phyloP scores from a whole-genome alignment of 2,329 filamentous ascomycete species.

The Pseudopithomyces chartarum region DNA sequence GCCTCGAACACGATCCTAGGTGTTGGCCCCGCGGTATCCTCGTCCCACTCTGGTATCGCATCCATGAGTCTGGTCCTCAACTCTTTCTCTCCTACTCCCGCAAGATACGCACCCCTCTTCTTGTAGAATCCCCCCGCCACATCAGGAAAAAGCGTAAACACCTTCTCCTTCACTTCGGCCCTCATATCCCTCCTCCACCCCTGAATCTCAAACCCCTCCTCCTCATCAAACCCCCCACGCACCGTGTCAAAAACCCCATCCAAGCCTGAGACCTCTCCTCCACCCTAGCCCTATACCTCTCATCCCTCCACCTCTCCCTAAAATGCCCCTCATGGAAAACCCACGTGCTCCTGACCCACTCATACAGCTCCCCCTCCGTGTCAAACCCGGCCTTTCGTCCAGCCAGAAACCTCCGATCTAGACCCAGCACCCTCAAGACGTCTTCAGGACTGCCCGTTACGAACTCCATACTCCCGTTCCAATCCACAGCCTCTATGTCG shows the following conservation, averaged over 20 bases:
- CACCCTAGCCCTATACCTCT: conserved; percentile 20
- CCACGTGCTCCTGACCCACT: conserved; percentile 24
- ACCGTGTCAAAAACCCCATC: conserved; percentile 27
- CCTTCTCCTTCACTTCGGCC: conserved; percentile 19
- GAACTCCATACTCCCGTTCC: conserved; percentile 26
- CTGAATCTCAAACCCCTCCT: conserved; percentile 7
- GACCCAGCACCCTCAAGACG: conserved; percentile 21
- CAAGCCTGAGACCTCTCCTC: conserved; percentile 22
- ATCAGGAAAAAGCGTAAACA: conserved; percentile 29
- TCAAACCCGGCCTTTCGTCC: conserved; percentile 20
- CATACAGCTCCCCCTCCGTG: conserved; percentile 26
- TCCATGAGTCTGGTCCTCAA: conserved; percentile 19
- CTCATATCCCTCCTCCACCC: conserved; percentile 25
- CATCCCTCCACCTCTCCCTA: conserved; percentile 22
- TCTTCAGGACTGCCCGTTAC: conserved; percentile 25
- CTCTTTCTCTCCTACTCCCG: conserved; percentile 24
- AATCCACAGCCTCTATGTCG: conserved; percentile 29
- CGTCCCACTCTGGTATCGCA: conserved; percentile 20
- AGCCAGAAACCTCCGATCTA: conserved; percentile 27
- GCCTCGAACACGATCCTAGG: no score
- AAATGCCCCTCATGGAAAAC: conserved; percentile 34
- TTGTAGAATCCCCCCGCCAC: conserved; percentile 22
- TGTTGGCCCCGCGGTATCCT: conserved; percentile 15
- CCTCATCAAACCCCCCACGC: conserved; percentile 19
- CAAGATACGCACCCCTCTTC: conserved; percentile 20